A percentile compares a stretch with the other conserved stretches of the same genome.
These are phyloP conservation scores for Saturnispora dispora DNA, from an alignment of 805 yeast genomes.

Conservation along the genomic window DNA sequence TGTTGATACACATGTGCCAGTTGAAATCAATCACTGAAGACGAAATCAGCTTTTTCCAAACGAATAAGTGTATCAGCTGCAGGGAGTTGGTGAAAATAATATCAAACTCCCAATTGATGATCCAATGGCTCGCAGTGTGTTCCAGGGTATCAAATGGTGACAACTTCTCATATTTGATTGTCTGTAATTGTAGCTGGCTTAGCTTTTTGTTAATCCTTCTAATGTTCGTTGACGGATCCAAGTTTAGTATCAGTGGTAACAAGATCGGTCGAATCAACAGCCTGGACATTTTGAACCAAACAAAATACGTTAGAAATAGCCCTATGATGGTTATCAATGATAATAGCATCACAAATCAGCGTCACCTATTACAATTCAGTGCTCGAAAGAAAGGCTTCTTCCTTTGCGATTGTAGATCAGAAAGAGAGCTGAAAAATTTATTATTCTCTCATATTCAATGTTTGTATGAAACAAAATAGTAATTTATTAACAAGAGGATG, in stretches of 20 bases:
- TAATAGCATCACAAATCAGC: not conserved
- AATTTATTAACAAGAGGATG: not conserved
- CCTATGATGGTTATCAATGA: not conserved
- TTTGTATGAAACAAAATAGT: not conserved
- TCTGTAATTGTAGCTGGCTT: not conserved
- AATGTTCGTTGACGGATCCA: not conserved
- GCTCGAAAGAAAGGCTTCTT: not conserved
- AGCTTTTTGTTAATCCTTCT: not conserved
- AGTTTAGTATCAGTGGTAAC: not conserved
- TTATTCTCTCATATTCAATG: not conserved
- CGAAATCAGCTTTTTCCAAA: not conserved
- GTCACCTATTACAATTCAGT: not conserved
- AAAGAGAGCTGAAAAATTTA: not conserved
- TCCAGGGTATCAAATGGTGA: not conserved
- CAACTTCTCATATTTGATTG: not conserved
- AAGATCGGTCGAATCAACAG: not conserved
- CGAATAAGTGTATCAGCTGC: not conserved
- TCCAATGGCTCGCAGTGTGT: not conserved
- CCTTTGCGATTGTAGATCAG: not conserved
- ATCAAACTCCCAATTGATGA: not conserved
- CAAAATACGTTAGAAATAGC: not conserved
- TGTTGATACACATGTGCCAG: not conserved
- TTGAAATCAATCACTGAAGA: not conserved
- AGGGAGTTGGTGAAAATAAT: slow-evolving; percentile 1
- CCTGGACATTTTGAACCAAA: not conserved